phyloP scores from a whole-genome alignment of 768 basidiomycete species.

The Xerocomellus amylosporus region DNA sequence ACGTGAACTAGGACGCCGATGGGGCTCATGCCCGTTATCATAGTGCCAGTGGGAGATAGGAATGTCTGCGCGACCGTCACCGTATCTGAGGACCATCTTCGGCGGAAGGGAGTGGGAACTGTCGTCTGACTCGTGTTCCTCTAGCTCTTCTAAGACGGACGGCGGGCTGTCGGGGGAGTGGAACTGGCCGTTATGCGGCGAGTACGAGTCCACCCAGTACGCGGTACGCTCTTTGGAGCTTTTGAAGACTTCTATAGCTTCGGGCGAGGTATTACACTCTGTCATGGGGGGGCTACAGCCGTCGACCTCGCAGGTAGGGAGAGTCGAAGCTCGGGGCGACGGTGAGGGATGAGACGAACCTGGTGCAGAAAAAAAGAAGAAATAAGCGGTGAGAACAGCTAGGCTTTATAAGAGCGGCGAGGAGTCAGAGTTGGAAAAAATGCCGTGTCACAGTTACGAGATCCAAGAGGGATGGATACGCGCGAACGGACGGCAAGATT shows the following conservation, averaged over 20 bases:
- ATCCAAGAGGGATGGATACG: constrained; percentile 5
- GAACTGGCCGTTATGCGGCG: constrained; percentile 35
- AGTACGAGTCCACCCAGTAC: constrained; percentile 57
- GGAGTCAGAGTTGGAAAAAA: constrained; percentile 10
- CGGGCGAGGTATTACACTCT: constrained; percentile 59
- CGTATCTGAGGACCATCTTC: constrained; percentile 68
- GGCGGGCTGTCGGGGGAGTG: constrained; percentile 62
- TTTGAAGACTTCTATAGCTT: constrained; percentile 57
- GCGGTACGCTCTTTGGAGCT: constrained; percentile 60
- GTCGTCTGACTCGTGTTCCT: constrained; percentile 40
- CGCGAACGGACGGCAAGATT: constrained; percentile 15
- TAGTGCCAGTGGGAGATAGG: constrained; percentile 53
- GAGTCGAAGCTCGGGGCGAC: neutral
- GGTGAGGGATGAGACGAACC: constrained; percentile 1
- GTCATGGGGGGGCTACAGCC: constrained; percentile 44
- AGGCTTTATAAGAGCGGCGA: constrained; percentile 27
- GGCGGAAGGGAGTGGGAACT: constrained; percentile 55
- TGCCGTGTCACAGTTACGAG: constrained; percentile 28
- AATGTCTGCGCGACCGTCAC: constrained; percentile 60
- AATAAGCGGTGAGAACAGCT: constrained; percentile 1
- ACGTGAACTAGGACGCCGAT: constrained; percentile 21
- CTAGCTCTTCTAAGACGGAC: constrained; percentile 40
- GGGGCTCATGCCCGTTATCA: constrained; percentile 20
- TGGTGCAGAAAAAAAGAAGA: constrained; percentile 4
- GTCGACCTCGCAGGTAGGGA: neutral